phyloP scores from a whole-genome alignment of 139 green algal species.

The Chlamydomonas schloesseri region DNA sequence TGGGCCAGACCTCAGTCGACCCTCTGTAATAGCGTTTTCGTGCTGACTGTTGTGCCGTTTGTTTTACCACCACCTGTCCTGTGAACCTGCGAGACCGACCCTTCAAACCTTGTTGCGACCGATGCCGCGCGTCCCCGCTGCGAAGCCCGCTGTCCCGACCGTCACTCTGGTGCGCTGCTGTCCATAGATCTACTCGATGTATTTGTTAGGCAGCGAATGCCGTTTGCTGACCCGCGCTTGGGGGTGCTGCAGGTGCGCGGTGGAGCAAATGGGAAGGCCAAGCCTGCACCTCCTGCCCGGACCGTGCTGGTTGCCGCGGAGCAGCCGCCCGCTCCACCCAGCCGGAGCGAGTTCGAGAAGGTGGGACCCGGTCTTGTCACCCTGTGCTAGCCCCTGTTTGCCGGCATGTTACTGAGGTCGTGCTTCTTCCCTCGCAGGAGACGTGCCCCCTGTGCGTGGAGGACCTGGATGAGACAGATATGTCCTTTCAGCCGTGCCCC shows the following conservation, averaged over 20 bases:
- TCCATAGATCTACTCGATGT: not conserved
- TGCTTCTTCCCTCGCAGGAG: not conserved
- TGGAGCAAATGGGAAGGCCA: not conserved
- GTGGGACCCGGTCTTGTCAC: not conserved
- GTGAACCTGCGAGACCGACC: too few relatives aligned
- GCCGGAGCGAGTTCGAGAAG: not conserved
- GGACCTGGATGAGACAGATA: conserved; percentile 66
- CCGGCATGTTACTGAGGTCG: conserved; percentile 1
- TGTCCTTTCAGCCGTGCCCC: conserved; percentile 64
- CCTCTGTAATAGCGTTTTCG: too few relatives aligned
- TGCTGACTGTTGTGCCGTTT: too few relatives aligned
- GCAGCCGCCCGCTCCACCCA: not conserved
- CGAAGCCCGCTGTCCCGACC: conserved; percentile 16
- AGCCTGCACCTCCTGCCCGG: conserved; percentile 1
- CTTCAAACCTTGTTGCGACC: not conserved
- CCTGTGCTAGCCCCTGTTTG: not conserved
- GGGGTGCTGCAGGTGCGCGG: not conserved
- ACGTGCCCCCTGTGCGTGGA: conserved; percentile 73
- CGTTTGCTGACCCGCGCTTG: too few relatives aligned
- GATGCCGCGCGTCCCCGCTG: conserved; percentile 20
- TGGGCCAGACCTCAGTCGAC: too few relatives aligned
- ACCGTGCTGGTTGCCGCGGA: not conserved
- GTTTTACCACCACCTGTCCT: too few relatives aligned
- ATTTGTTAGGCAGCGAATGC: not conserved
- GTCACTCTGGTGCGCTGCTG: conserved; percentile 18